Evolutionary conservation across 768 basidiomycete genomes (phyloP).

Genomic region (Heimioporus sp.): DNA sequence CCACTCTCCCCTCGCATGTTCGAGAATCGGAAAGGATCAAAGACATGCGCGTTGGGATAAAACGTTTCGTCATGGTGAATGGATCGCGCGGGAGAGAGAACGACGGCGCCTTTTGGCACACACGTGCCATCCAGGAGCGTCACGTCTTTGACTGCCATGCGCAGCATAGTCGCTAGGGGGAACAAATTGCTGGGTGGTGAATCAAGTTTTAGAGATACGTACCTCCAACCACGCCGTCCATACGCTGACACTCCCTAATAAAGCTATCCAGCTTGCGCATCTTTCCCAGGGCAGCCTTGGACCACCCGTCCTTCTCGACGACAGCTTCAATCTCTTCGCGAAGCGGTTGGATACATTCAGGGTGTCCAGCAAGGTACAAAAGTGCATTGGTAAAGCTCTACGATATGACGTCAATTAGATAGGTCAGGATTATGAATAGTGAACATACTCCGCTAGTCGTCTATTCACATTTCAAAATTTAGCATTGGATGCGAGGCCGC

Average conservation of each 20-base stretch:
- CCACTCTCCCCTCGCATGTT: constrained; percentile 32
- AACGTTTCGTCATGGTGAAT: constrained; percentile 16
- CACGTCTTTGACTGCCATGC: constrained; percentile 31
- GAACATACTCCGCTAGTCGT: no score
- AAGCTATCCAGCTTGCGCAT: constrained; percentile 41
- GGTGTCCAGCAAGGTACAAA: no score
- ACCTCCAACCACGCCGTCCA: no score
- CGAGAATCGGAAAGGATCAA: constrained; percentile 46
- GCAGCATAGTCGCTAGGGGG: constrained; percentile 27
- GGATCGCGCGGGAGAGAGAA: constrained; percentile 20
- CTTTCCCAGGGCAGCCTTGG: constrained; percentile 22
- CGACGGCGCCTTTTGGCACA: constrained; percentile 31
- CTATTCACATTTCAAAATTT: no score
- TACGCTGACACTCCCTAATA: constrained; percentile 35
- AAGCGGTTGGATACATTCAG: no score
- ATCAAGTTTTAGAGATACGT: no score
- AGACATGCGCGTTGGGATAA: no score
- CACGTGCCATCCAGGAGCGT: constrained; percentile 39
- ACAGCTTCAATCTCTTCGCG: no score
- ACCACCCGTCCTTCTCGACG: constrained; percentile 17
- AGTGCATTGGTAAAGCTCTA: no score
- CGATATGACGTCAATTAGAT: no score
- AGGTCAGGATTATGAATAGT: no score
- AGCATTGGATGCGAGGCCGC: no score
- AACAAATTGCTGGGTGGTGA: neutral